phyloP scores from a whole-genome alignment of 129 eudicot genomes.

The Dittrichia graveolens region DNA sequence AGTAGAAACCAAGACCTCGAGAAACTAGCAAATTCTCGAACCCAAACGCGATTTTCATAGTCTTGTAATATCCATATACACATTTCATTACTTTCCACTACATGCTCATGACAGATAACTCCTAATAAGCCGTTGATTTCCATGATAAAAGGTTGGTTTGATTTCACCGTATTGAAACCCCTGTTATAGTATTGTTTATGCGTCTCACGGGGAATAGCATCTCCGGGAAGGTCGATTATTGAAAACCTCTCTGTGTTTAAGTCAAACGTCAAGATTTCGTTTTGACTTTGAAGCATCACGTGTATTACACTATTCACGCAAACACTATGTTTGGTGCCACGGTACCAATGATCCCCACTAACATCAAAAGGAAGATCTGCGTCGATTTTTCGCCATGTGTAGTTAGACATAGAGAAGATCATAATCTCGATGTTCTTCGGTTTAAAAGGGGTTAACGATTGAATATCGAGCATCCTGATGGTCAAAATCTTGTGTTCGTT shows the following conservation, averaged over 20 bases:
- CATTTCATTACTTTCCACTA: neutral
- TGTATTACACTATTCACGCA: conserved; percentile 16
- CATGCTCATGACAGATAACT: conserved; percentile 7
- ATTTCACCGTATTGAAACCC: neutral
- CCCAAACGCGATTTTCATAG: conserved; percentile 23
- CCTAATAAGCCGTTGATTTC: conserved; percentile 11
- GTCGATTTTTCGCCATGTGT: conserved; percentile 3
- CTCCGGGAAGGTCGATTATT: neutral
- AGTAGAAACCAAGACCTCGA: neutral
- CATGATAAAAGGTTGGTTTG: neutral
- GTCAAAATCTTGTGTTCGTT: conserved; percentile 16
- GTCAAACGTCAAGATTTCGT: conserved; percentile 14
- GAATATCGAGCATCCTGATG: conserved; percentile 9
- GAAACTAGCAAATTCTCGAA: conserved; percentile 5
- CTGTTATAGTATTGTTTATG: neutral
- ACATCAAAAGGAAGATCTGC: conserved; percentile 3
- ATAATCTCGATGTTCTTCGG: neutral
- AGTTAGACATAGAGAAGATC: neutral
- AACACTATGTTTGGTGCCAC: conserved; percentile 16
- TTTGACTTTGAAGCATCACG: neutral
- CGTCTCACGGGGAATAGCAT: neutral
- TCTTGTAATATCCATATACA: conserved; percentile 26
- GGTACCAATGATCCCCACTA: conserved; percentile 3
- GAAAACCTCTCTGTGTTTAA: conserved; percentile 8
- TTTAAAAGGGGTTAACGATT: neutral